Evolutionary conservation across 352 stramenopile genomes (phyloP).

Genomic region (Pythium rhizo-oryzae): DNA sequence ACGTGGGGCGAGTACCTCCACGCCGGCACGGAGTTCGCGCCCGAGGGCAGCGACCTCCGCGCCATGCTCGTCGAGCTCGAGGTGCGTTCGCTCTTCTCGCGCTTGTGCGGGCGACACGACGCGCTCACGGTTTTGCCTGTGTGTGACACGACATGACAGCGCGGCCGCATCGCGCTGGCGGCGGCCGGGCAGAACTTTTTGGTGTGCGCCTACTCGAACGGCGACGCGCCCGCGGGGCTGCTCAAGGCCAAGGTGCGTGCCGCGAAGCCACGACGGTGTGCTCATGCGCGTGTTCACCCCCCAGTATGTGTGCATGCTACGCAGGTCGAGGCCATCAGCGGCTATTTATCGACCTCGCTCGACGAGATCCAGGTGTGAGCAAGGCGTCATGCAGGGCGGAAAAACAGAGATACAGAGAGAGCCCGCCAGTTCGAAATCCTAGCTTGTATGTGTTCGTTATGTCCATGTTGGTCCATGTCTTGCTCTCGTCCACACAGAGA

Average conservation of each 20-base stretch:
- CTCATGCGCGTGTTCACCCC: no score
- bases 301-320: no score
- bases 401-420: no score
- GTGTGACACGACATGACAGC: constrained; percentile 28
- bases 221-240: constrained; percentile 53
- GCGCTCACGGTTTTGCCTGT: background rate
- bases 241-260: constrained; percentile 72
- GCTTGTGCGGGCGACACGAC: background rate
- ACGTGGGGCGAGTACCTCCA: constrained; percentile 86
- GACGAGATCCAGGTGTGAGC: constrained; percentile 73
- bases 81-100: constrained; percentile 25
- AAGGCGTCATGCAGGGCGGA: no score
- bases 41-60: constrained; percentile 47
- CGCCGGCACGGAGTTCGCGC: constrained; percentile 69
- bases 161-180: constrained; percentile 62
- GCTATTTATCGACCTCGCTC: constrained; percentile 64
- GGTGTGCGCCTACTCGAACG: constrained; percentile 73
- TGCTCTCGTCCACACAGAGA: no score
- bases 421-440: background rate
- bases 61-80: constrained; percentile 79
- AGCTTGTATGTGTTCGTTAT: background rate
- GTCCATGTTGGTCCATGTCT: background rate
- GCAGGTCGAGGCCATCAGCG: constrained; percentile 65
- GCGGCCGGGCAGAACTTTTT: constrained; percentile 73
- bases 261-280: background rate